Evolutionary conservation across 331 rosid species (phyloP), one percentile per base, ranked within the genome.

Genomic region (Erythrophleum ivorense): DNA sequence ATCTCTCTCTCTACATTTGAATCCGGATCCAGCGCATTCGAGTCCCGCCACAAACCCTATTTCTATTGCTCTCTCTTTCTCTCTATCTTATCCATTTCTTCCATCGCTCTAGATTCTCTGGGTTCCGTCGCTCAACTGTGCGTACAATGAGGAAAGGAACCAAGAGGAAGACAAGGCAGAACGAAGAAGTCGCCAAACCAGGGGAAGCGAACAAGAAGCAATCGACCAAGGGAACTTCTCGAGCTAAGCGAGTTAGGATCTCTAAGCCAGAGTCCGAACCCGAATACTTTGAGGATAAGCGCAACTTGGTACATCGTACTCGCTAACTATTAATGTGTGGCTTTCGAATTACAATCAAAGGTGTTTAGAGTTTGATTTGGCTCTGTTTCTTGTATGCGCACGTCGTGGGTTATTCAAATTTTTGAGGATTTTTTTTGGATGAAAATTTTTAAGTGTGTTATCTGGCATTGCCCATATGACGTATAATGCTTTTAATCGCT

Each of bases 221-320:
- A 70, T 31, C 82, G 46, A 57, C 73, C 69, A 70, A 84, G 67
- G 53, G 84, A 65, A 72, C 88, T 13, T 54, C 92, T 43, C 86
- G 86, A 48, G 83, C 92, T 49, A 93, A 93, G 85, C 92, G 91
- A 41, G 87, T 83, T 73, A 88, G 79, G 81, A 60, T 83, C 19
- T 31, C 90, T 13, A 87, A 89, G 66, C 93, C 97, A 8, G 80
- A 89, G 73, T 18, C 94, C 52, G 91, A 93, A 21, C 97, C 96
- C 1, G 91, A 93, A 67, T 95, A 88, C 91, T 90, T 91, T 50
- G 91, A 95, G 90, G 99, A 95, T 69, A 84, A 91, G 78, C 98
- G 98, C 31, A 92, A 93, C 85, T 85, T 93, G 97, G 98, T 94
- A 87, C 7, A 58, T 40, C 33, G 3, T 18, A 9, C 41, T 40